Evolutionary conservation across 2,329 filamentous ascomycete species (phyloP), one percentile per base, ranked within the genome.

Genomic region (Diaporthe velutina): DNA sequence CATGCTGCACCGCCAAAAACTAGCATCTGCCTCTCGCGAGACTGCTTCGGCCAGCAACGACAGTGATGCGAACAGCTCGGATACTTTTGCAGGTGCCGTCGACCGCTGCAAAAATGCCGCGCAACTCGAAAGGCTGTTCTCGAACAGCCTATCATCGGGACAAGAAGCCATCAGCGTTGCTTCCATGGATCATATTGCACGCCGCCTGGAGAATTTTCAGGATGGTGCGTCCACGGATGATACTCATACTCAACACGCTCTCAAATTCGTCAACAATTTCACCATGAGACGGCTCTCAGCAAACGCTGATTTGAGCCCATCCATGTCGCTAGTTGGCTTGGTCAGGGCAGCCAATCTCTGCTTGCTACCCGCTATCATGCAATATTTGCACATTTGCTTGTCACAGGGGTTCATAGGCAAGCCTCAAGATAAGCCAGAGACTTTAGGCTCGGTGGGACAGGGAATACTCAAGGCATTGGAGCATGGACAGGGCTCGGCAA

Each of bases 221-320:
- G n/a, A n/a, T n/a, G n/a, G n/a, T n/a, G n/a, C n/a, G n/a, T n/a
- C n/a, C 33, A 38, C 6, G 3, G 19, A 70, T 67, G 55, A 30
- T 8, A 3, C 4, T 2, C 15, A 54, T 40, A 54, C n/a, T 10
- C 12, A 61, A 28, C 60, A 78, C 3, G 35, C 80, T 48, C 78
- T 88, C 52, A 75, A 79, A 1, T 82, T 88, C 67, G 77, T 88
- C 33, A 85, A 86, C 71, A 86, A 87, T 75, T 71, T 88, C 19
- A 77, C 80, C 35, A 79, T 84, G 57, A 82, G 80, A 57, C 77
- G 86, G 13, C 77, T 80, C 4, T 74, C 75, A 10, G 73, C 78
- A 28, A 76, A 76, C 25, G 55, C 68, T 25, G 68, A n/a, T 6
- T 42, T 78, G 15, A 74, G 57, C 28, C 40, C 30, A 8, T 33